phyloP scores from a whole-genome alignment of 2,329 filamentous ascomycete species.

The Aspergillus hiratsukae region DNA sequence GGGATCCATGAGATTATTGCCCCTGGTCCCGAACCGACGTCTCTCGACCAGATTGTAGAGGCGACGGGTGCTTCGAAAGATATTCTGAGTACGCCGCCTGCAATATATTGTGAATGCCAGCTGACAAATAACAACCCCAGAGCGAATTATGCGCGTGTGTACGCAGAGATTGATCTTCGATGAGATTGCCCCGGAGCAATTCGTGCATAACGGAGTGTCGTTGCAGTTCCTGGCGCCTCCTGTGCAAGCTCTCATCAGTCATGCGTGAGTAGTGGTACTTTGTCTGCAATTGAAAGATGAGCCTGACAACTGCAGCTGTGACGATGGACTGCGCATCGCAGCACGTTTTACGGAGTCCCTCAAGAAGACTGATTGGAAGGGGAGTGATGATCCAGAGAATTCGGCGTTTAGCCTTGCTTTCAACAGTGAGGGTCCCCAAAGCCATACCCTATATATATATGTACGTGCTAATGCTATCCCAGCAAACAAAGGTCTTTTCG shows the following conservation, averaged over 20 bases:
- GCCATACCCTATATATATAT: too few relatives aligned
- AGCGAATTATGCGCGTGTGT: background rate
- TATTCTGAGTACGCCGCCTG: background rate
- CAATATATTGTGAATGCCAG: background rate
- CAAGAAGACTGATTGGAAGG: background rate
- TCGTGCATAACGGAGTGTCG: background rate
- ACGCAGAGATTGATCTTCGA: background rate
- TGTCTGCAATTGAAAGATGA: background rate
- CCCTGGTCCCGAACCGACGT: background rate
- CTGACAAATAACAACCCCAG: background rate
- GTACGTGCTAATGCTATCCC: background rate
- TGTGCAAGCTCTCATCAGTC: background rate
- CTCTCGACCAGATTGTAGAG: background rate
- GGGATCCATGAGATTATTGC: background rate
- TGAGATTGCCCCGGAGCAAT: conserved; percentile 1
- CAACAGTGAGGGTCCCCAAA: background rate
- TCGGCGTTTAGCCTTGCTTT: background rate
- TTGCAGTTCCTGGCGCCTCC: background rate
- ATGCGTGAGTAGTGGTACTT: background rate
- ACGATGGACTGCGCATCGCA: background rate
- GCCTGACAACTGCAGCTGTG: background rate
- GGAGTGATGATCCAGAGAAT: background rate
- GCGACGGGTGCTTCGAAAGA: background rate
- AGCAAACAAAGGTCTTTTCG: background rate
- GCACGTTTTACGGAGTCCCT: background rate